Evolutionary conservation across 495 filamentous ascomycete genomes (phyloP).

Genomic region (Pseudevernia furfuracea): DNA sequence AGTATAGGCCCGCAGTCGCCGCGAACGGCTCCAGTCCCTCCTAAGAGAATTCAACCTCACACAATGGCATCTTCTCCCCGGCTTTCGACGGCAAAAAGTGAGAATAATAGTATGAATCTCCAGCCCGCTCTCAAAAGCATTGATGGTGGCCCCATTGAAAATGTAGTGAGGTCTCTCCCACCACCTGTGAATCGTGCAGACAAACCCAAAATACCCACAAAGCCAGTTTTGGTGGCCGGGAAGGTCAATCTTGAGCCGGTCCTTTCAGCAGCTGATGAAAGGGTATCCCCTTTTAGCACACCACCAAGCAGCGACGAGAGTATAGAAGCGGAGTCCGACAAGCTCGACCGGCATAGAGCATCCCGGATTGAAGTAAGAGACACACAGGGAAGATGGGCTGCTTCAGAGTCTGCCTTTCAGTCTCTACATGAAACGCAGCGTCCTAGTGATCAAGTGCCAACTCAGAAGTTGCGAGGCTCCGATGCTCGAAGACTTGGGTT

Average conservation of each 20-base stretch:
- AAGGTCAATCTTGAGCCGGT: constrained; percentile 14
- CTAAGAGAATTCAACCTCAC: neutral
- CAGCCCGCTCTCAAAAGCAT: neutral
- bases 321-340: constrained; percentile 31
- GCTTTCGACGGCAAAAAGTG: neutral
- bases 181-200: constrained; percentile 72
- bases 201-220: constrained; percentile 65
- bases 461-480: constrained; percentile 7
- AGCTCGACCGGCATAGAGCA: constrained; percentile 16
- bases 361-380: neutral
- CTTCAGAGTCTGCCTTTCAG: constrained; percentile 45
- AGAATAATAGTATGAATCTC: neutral
- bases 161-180: constrained; percentile 41
- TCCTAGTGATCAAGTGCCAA: neutral
- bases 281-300: constrained; percentile 80
- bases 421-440: constrained; percentile 29
- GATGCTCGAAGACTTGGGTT: constrained; percentile 34
- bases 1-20: constrained; percentile 1
- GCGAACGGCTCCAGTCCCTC: constrained; percentile 1
- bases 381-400: constrained; percentile 26
- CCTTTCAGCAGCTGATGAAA: constrained; percentile 34
- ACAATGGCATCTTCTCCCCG: neutral
- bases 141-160: constrained; percentile 21
- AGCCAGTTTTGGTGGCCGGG: constrained; percentile 30
- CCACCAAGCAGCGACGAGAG: constrained; percentile 73